Evolutionary conservation across 1,139 yeast species (phyloP).

Genomic region (Scheffersomyces stambukii): DNA sequence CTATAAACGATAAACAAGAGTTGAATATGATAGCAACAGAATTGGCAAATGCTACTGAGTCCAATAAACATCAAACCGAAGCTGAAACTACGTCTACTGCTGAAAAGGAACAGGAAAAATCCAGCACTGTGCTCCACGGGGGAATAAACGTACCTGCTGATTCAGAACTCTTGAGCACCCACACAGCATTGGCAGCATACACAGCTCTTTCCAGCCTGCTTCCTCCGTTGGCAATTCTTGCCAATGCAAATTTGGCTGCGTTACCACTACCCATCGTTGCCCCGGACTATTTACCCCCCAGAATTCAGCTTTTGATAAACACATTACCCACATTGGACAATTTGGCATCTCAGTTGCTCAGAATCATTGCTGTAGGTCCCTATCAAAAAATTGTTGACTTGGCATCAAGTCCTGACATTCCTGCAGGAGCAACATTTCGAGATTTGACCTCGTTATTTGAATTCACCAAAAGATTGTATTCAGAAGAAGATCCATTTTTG

Average conservation of each 20-base stretch:
- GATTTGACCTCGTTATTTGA: conserved; percentile 73
- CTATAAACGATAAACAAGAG: conserved; percentile 15
- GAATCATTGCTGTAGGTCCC: conserved; percentile 65
- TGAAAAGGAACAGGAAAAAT: conserved; percentile 22
- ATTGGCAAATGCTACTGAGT: conserved; percentile 15
- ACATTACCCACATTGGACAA: conserved; percentile 73
- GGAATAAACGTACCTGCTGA: conserved; percentile 35
- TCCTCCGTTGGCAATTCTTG: conserved; percentile 21
- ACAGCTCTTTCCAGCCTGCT: conserved; percentile 37
- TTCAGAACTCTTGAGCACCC: conserved; percentile 41
- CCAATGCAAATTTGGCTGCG: conserved; percentile 47
- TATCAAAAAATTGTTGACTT: conserved; percentile 70
- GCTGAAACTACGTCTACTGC: conserved; percentile 21
- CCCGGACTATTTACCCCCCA: conserved; percentile 52
- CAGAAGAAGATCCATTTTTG: conserved; percentile 65
- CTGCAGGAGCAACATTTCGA: conserved; percentile 70
- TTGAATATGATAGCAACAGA: conserved; percentile 17
- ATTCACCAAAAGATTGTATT: conserved; percentile 61
- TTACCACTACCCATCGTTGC: conserved; percentile 55
- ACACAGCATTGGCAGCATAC: conserved; percentile 41
- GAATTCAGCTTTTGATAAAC: conserved; percentile 58
- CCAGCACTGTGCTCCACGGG: conserved; percentile 15
- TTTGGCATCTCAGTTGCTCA: conserved; percentile 66
- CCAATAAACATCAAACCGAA: conserved; percentile 11
- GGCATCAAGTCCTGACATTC: conserved; percentile 69